A percentile compares a stretch with the other conserved stretches of the same genome.
Conservation (phyloP, 2,329 filamentous ascomycete genomes). For the Colletotrichum abscissum region DNA sequence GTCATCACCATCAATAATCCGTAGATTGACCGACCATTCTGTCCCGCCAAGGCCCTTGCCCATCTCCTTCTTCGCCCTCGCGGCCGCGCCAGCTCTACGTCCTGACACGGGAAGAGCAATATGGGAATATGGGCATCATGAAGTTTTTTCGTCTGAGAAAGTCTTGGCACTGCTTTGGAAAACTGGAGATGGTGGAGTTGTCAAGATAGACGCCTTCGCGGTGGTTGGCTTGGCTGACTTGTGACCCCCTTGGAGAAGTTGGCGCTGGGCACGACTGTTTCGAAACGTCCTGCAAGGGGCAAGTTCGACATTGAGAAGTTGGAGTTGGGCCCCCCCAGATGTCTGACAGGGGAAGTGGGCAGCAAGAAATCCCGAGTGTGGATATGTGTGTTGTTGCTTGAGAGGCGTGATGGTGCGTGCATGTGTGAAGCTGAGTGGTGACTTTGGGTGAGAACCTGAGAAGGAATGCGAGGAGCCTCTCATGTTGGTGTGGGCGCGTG, state of each 20-base stretch:
- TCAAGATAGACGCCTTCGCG: slow-evolving; percentile 1
- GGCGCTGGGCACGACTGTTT: slow-evolving; percentile 11
- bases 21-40: background rate
- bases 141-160: slow-evolving; percentile 20
- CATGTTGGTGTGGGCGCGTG: slow-evolving; percentile 14
- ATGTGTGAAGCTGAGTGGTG: background rate
- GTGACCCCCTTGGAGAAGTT: background rate
- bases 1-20: background rate
- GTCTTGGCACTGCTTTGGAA: slow-evolving; percentile 32
- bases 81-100: background rate
- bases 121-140: slow-evolving; percentile 3
- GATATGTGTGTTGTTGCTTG: background rate
- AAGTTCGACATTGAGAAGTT: slow-evolving; percentile 17
- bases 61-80: slow-evolving; percentile 1
- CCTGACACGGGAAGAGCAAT: background rate
- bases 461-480: background rate
- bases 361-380: background rate
- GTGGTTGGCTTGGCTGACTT: slow-evolving; percentile 25
- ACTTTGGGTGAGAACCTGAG: background rate
- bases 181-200: slow-evolving; percentile 22
- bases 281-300: slow-evolving; percentile 29
- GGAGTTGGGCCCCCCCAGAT: background rate
- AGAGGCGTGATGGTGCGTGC: slow-evolving; percentile 1
- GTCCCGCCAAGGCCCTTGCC: slow-evolving; percentile 12
- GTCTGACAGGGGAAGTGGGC: background rate